Percentiles rank a stretch among this genome's conserved stretches.
Evolutionary conservation across 2,329 filamentous ascomycete genomes (phyloP).

Genomic region (Beauveria australis): DNA sequence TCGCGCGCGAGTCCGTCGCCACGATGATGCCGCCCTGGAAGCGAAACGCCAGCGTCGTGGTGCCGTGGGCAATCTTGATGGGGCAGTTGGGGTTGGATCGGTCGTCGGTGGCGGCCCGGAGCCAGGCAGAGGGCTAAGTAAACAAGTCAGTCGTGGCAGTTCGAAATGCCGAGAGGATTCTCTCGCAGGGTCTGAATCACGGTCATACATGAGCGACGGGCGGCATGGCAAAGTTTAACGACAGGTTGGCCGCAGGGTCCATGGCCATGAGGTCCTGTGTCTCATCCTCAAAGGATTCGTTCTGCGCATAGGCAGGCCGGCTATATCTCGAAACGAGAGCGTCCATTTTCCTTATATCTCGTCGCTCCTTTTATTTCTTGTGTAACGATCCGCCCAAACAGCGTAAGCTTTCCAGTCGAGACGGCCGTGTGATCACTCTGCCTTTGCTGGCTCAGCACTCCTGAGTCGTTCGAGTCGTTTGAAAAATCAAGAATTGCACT

Average conservation of each 20-base stretch:
- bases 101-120: slow-evolving; percentile 95
- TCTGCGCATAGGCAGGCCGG: slow-evolving; percentile 61
- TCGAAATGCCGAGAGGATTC: background rate
- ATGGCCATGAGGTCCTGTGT: slow-evolving; percentile 67
- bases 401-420: background rate
- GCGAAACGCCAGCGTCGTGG: slow-evolving; percentile 93
- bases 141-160: background rate
- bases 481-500: background rate
- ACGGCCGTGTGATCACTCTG: background rate
- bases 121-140: slow-evolving; percentile 75
- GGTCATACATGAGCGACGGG: slow-evolving; percentile 74
- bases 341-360: slow-evolving; percentile 58
- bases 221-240: slow-evolving; percentile 90
- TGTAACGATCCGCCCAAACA: background rate
- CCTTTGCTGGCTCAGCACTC: background rate
- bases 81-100: slow-evolving; percentile 92
- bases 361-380: background rate
- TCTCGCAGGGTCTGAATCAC: background rate
- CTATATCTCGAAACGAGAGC: slow-evolving; percentile 88
- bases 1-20: slow-evolving; percentile 93
- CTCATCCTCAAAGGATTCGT: slow-evolving; percentile 64
- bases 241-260: slow-evolving; percentile 66
- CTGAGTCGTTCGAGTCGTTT: background rate
- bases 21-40: slow-evolving; percentile 99
- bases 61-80: slow-evolving; percentile 99